Percentiles rank a stretch among this genome's conserved stretches.
Evolutionary conservation across 768 basidiomycete genomes (phyloP).

Genomic region (Lactifluus hygrophoroides): DNA sequence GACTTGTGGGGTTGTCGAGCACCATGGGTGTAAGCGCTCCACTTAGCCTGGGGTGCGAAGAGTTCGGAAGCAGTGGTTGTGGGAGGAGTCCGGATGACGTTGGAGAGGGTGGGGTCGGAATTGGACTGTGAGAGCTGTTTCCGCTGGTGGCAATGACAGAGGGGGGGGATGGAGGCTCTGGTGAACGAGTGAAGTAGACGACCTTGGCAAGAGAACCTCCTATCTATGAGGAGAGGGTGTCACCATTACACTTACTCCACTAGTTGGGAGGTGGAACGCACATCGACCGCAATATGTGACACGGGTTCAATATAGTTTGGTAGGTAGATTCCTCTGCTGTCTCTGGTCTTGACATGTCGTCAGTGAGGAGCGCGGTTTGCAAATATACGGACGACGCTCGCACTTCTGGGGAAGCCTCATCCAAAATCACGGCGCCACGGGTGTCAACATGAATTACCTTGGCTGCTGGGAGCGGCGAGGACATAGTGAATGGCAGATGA

Average conservation of each 20-base stretch:
- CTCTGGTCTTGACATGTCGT: conserved; percentile 54
- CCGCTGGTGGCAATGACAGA: conserved; percentile 54
- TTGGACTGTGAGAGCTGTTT: conserved; percentile 38
- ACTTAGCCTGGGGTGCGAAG: conserved; percentile 37
- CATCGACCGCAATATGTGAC: conserved; percentile 95
- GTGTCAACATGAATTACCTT: conserved; percentile 93
- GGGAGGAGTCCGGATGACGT: conserved; percentile 23
- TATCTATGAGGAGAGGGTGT: conserved; percentile 46
- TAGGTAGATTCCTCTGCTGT: conserved; percentile 93
- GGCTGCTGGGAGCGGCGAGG: conserved; percentile 62
- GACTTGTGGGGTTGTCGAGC: conserved; percentile 33
- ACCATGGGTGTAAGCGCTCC: conserved; percentile 81
- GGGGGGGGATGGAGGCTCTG: conserved; percentile 74
- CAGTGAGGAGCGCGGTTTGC: conserved; percentile 6
- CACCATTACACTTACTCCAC: conserved; percentile 11
- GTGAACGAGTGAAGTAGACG: conserved; percentile 95
- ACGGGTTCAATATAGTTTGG: conserved; percentile 97
- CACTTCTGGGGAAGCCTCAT: conserved; percentile 92
- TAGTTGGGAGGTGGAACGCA: conserved; percentile 37
- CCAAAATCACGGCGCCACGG: conserved; percentile 84
- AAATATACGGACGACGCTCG: conserved; percentile 24
- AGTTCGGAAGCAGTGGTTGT: conserved; percentile 27
- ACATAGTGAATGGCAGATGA: conserved; percentile 8
- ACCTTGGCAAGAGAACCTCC: conserved; percentile 97
- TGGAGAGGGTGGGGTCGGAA: conserved; percentile 35